Evolutionary conservation across 2,329 filamentous ascomycete species (phyloP).

Genomic region (Aspergillus udagawae): DNA sequence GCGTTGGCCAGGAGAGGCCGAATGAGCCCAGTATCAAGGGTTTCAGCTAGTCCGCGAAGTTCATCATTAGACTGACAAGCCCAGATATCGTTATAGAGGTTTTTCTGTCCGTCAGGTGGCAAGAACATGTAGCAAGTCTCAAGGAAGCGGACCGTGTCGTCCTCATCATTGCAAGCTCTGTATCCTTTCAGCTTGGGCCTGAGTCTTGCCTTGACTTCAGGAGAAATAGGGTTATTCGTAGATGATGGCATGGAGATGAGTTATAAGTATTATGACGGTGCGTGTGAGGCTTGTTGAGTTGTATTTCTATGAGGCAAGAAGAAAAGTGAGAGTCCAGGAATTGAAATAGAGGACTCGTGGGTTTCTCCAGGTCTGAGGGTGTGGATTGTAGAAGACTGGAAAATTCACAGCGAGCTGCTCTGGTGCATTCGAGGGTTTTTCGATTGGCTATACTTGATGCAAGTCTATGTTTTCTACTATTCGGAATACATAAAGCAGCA

Average conservation of each 20-base stretch:
- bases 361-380: background rate
- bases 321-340: background rate
- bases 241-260: background rate
- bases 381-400: background rate
- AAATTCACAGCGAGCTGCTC: background rate
- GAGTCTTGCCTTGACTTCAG: background rate
- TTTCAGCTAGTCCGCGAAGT: constrained; percentile 13
- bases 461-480: background rate
- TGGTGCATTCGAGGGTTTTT: background rate
- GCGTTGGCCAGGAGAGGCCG: constrained; percentile 16
- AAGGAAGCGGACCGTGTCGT: constrained; percentile 8
- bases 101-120: constrained; percentile 8
- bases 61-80: constrained; percentile 10
- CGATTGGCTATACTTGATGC: background rate
- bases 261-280: background rate
- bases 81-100: constrained; percentile 15
- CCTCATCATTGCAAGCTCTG: background rate
- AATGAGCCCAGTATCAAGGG: constrained; percentile 14
- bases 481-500: background rate
- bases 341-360: background rate
- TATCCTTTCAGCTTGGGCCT: background rate
- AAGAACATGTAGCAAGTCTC: constrained; percentile 10
- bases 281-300: background rate
- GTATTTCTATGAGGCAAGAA: background rate
- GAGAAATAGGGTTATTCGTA: background rate